Base-by-base conservation (phyloP, 805 yeast genomes). In the Suhomyces faveliae region DNA sequence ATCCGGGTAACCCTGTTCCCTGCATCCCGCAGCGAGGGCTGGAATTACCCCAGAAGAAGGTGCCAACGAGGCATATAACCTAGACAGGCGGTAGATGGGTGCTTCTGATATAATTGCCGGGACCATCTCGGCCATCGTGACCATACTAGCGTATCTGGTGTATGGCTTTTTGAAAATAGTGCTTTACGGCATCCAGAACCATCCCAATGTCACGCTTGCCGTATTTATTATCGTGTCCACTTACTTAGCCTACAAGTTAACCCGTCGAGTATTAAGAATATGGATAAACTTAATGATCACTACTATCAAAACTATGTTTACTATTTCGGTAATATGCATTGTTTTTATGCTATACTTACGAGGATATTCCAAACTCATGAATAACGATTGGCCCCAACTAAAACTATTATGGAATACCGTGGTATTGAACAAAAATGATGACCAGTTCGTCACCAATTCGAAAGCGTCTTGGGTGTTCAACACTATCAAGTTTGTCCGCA, bases 261-360 rank as follows among this genome's bases (percentile, higher is more conserved):
- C 54, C 7, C 27, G 52, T 5, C 40, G 53, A 9, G 44, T 62
- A 11, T 20, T 63, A 7, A 48, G 43, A 43, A 47, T 63, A 48
- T 62, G 68, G 67, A 19, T 59, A n/a, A 35, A 46, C 3, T 40
- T 62, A 33, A 38, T 63, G 7, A 41, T 61, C n/a, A 38, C 53
- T 7, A 43, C 52, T 15, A n/a, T 62, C 19, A 65, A 62, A 47
- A 40, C 57, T 2, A 38, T 55, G n/a, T 39, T 60, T 4, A 41
- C 53, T 3, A 20, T 62, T 33, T 30, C 52, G 1, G 29, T 60
- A 24, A 25, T 62, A 9, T 13, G 47, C 23, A 12, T 57, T 7
- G 51, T 51, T 4, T 47, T 56, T 17, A 35, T 55, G 15, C 41
- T 63, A 0, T 63, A 62, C 42, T 38, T 60, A 11, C 50, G 69